These are phyloP conservation scores for Neurospora pannonica DNA, from an alignment of 495 filamentous ascomycete species.

Conservation along the genomic window DNA sequence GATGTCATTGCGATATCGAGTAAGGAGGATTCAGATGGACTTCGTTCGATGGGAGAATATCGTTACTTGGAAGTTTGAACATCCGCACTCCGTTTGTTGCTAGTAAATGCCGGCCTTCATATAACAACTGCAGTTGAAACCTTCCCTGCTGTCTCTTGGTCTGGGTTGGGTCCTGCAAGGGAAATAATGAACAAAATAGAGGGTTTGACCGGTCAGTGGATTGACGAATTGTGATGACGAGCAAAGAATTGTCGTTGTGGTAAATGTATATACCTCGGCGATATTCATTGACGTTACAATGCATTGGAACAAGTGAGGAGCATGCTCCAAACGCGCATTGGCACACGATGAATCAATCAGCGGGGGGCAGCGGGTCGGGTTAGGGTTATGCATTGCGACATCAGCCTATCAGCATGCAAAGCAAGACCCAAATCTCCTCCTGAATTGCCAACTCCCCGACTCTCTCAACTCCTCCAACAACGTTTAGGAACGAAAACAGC, in stretches of 20 bases:
- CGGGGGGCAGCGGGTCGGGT: not conserved
- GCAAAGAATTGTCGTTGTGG: not conserved
- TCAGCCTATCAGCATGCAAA: not conserved
- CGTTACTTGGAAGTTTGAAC: not conserved
- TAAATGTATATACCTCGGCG: not conserved
- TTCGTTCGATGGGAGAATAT: not conserved
- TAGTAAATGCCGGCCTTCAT: not conserved
- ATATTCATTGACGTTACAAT: not conserved
- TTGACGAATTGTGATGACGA: not conserved
- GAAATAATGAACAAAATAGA: not conserved
- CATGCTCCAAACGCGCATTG: not conserved
- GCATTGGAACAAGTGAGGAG: not conserved
- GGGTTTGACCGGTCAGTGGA: not conserved
- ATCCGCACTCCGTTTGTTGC: not conserved
- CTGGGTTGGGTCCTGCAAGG: not conserved
- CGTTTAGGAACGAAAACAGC: not conserved
- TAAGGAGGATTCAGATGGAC: not conserved
- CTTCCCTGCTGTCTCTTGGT: not conserved
- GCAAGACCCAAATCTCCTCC: not conserved
- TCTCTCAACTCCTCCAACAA: not conserved
- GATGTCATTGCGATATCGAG: not conserved
- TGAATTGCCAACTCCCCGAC: not conserved
- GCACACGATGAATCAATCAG: not conserved
- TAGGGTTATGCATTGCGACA: not conserved
- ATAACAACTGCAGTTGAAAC: not conserved